Base-by-base conservation (phyloP, 1,284 basidiomycete genomes). In the Fomitopsis pinicola region DNA sequence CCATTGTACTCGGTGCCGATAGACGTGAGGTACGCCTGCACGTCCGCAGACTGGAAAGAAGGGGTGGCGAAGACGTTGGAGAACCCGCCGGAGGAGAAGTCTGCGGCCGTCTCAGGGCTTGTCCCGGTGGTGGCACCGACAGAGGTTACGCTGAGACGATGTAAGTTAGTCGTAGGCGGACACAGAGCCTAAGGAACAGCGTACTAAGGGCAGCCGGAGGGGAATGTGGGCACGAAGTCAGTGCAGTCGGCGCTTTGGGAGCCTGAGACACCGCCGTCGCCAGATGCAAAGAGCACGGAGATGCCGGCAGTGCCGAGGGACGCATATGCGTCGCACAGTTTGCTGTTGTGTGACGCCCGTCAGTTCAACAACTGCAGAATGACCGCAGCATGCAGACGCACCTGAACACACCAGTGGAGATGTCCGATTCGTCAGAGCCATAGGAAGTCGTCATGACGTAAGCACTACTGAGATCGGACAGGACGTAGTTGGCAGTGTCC, bases 141-240 rank as follows among this genome's bases (percentile, higher is more conserved):
- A 17, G 84, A 69, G 14, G 86, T 88, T 40, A 89, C 82, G 67
- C 78, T 90, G 4, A 83, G 84, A 22, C 26, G 6, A 26, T 42
- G 30, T 15, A 30, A 57, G n/a, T 36, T 4, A 19, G 17, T 5
- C 30, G 8, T 5, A 5, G 8, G 30, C 8, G 30, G 30, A 33
- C 22, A 22, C 22, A 22, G 2, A 22, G 22, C 8, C 8, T 33
- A 5, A 33, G 30, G 30, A 33, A 33, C 30, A 33, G 5, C 30
- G 4, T 33, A 33, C 30, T 33, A 57, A 79, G 81, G 63, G 86
- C 86, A 82, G 26, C 73, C 74, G n/a, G 83, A 78, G n/a, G 89
- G 89, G 81, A 92, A 91, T 0, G 71, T 77, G 10, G 89, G 87
- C 59, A 87, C 80, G 80, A 91, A 91, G 10, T 76, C 70, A 28